Base-by-base conservation (phyloP, 148 eudicot genomes). In the Rhododendron molle region DNA sequence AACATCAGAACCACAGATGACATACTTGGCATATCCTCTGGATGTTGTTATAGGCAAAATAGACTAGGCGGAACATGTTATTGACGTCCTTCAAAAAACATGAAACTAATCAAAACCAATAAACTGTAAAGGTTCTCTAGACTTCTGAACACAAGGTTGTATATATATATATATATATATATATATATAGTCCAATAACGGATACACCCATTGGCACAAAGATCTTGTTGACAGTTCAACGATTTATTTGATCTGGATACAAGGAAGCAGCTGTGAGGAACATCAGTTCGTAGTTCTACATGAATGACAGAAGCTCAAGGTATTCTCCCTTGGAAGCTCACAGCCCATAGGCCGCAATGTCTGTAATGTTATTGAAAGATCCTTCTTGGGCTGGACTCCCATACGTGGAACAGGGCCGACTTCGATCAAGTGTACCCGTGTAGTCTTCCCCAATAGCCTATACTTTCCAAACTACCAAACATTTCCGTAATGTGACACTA, bases 1-100 rank as follows among this genome's bases (percentile, higher is more conserved):
- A 58, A 58, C 67, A 20, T 58, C 10, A 58, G 65, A 6, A 21
- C 65, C 80, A 85, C 87, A 9, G 40, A 21, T 0, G 83, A 67
- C 87, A 86, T 86, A 40, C 44, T 40, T 4, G 85, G 76, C 30
- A 84, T 81, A 9, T 81, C 60, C 76, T 86, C 74, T 18, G 76
- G 84, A 23, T 15, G 32, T 2, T 76, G 28, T 72, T 86, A 81
- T 12, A 86, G 72, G 56, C n/a, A 58, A 20, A 58, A 1, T 58
- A 58, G 9, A 58, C 65, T 18, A 58, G 23, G n/a, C 18, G 4
- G 9, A 58, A 58, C 9, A 58, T 58, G 26, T 40, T 40, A 20
- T 20, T 5, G 2, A 58, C 2, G 2, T 58, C 1, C 5, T 15
- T 58, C 21, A 56, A 21, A 58, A 58, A 21, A 20, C n/a, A 20